A percentile compares a stretch with the other conserved stretches of the same genome.
These are phyloP conservation scores for Phytophthora hibernalis DNA, from an alignment of 352 stramenopile genomes.

Conservation along the genomic window DNA sequence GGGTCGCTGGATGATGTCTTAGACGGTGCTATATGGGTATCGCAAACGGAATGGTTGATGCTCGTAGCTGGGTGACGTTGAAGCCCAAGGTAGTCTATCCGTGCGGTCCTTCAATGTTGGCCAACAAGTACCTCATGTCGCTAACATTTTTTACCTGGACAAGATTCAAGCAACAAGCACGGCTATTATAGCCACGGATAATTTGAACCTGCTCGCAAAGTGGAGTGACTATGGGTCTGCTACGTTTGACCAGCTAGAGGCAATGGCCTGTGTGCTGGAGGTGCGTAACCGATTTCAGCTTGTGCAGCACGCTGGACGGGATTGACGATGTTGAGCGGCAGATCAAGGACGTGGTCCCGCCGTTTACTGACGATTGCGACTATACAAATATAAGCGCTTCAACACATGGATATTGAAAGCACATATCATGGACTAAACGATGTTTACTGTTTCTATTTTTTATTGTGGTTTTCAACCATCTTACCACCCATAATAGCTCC, in stretches of 20 bases:
- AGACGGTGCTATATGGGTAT: not conserved
- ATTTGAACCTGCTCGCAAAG: too few species aligned
- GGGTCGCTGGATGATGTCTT: constrained; percentile 2
- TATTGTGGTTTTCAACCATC: too few species aligned
- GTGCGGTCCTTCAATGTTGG: not conserved
- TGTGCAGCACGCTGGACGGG: constrained; percentile 1
- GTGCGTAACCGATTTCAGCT: not conserved
- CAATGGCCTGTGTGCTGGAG: not conserved
- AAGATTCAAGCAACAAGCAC: too few species aligned
- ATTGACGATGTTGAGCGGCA: constrained; percentile 10
- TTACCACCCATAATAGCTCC: too few species aligned
- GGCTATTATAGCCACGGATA: too few species aligned
- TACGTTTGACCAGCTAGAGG: too few species aligned
- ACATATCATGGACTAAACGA: not conserved
- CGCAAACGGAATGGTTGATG: not conserved
- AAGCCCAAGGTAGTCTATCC: not conserved
- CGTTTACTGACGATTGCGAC: constrained; percentile 1
- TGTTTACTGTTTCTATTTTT: not conserved
- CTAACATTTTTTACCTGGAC: not conserved
- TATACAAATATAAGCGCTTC: constrained; percentile 2
- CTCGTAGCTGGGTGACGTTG: not conserved
- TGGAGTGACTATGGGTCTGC: too few species aligned
- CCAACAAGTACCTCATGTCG: not conserved
- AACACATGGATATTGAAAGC: too few species aligned
- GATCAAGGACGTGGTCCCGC: not conserved